Base-by-base conservation (phyloP, 106 monocot genomes). In the Gastrodia elata region DNA sequence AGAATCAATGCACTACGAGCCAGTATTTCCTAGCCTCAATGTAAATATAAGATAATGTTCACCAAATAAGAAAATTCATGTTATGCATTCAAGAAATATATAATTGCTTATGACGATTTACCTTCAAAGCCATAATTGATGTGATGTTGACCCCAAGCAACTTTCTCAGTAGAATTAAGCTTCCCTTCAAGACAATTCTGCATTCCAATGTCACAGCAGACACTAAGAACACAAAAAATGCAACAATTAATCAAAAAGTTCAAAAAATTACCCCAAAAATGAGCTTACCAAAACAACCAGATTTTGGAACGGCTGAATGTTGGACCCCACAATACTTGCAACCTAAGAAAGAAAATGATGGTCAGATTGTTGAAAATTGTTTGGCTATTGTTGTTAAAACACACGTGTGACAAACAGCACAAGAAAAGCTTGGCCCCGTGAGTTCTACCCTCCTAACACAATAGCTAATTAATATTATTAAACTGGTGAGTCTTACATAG, bases 261-360 rank as follows among this genome's bases (percentile, higher is more conserved):
- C 13, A 38, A 28, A 34, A n/a, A 35, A 8, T 6, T 1, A 16
- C 38, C 11, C 18, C 56, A 34, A 10, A 41, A 32, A 16, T 2
- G 30, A 35, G 65, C 81, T 76, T 24, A 89, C 88, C 78, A 83
- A 43, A n/a, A 79, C 74, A 57, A 13, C 38, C 59, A 83, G 68
- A 68, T 78, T 81, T 8, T 83, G 85, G 77, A 81, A 73, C 68
- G 88, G 88, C 59, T 89, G 88, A 71, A 89, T 89, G 34, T 83
- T 77, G 75, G 88, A 85, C 68, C 75, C 28, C 15, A 89, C 83
- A 73, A 85, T 85, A 27, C 80, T 89, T 78, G 85, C 85, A 13
- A 79, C 78, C 83, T 89, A 70, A 78, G 67, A 67, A 67, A 67
- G 34, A 67, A 67, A 65, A 15, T 20, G 37, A 14, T n/a, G 26